Conservation (phyloP, 169 alveolate genomes). For the Cryptosporidium canis region DNA sequence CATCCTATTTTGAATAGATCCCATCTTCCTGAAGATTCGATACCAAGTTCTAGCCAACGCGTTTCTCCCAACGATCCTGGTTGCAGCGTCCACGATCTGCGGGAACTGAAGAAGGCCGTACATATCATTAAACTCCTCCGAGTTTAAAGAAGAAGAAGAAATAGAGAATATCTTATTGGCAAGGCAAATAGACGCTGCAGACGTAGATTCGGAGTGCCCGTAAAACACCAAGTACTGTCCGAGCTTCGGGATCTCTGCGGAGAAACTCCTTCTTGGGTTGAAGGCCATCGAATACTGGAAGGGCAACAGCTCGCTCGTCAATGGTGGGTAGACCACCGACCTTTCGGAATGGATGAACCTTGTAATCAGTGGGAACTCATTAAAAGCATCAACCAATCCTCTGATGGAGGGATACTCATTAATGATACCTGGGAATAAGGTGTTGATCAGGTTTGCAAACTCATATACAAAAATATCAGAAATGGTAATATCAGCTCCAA, state of each 20-base stretch:
- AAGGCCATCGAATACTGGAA: slow-evolving; percentile 43
- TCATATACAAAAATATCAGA: slow-evolving; percentile 48
- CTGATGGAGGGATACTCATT: slow-evolving; percentile 38
- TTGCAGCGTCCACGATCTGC: slow-evolving; percentile 35
- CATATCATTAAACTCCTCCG: slow-evolving; percentile 31
- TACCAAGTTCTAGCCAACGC: slow-evolving; percentile 26
- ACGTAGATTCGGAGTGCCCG: slow-evolving; percentile 64
- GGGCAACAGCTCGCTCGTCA: slow-evolving; percentile 27
- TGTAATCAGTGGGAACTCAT: slow-evolving; percentile 34
- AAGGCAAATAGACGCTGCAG: slow-evolving; percentile 68
- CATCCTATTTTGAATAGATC: slow-evolving; percentile 19
- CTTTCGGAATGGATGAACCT: slow-evolving; percentile 37
- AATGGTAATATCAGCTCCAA: slow-evolving; percentile 40
- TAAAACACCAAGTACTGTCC: slow-evolving; percentile 54
- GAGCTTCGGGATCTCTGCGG: slow-evolving; percentile 18
- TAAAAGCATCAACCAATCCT: slow-evolving; percentile 43
- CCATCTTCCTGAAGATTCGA: slow-evolving; percentile 18
- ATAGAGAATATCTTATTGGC: background rate
- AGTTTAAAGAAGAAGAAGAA: background rate
- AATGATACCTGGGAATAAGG: slow-evolving; percentile 48
- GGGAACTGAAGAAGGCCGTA: slow-evolving; percentile 56
- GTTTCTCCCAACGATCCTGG: slow-evolving; percentile 39
- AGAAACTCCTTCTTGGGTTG: slow-evolving; percentile 25
- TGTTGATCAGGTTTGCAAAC: slow-evolving; percentile 9
- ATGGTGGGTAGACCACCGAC: slow-evolving; percentile 52